Percentiles rank a stretch among this genome's conserved stretches.
Conservation (phyloP, 805 yeast species). For the Tetrapisispora iriomotensis region DNA sequence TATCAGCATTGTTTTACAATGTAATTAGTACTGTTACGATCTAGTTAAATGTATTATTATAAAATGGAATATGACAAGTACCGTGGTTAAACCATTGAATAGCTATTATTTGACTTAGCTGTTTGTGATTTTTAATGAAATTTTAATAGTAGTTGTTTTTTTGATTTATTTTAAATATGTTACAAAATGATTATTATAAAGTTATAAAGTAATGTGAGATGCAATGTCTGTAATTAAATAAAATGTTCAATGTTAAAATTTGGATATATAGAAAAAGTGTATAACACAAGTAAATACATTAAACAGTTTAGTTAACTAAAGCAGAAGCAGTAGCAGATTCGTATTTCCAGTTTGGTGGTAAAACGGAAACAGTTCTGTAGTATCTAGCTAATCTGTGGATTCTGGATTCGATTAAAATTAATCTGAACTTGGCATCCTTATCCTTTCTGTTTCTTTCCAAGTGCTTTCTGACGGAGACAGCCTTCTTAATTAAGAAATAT, state of each 20-base stretch:
- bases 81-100: no score
- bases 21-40: background rate
- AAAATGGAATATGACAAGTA: no score
- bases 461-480: conserved; percentile 99
- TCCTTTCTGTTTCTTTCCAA: conserved; percentile 99
- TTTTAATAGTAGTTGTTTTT: no score
- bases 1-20: background rate
- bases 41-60: background rate
- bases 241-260: conserved; percentile 1
- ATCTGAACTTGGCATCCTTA: conserved; percentile 99
- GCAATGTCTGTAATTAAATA: background rate
- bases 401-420: conserved; percentile 99
- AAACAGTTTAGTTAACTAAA: conserved; percentile 78
- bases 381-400: conserved; percentile 99
- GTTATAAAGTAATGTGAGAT: no score
- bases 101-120: no score
- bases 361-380: conserved; percentile 98
- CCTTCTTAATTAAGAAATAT: conserved; percentile 98
- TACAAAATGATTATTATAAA: no score
- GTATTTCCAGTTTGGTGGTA: conserved; percentile 99
- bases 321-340: conserved; percentile 99
- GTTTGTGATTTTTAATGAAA: no score
- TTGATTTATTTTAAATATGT: no score
- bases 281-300: conserved; percentile 4
- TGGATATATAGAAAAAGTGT: conserved; percentile 6